These are phyloP conservation scores for Artemisia annua DNA, from an alignment of 129 eudicot species.

Conservation along the genomic window DNA sequence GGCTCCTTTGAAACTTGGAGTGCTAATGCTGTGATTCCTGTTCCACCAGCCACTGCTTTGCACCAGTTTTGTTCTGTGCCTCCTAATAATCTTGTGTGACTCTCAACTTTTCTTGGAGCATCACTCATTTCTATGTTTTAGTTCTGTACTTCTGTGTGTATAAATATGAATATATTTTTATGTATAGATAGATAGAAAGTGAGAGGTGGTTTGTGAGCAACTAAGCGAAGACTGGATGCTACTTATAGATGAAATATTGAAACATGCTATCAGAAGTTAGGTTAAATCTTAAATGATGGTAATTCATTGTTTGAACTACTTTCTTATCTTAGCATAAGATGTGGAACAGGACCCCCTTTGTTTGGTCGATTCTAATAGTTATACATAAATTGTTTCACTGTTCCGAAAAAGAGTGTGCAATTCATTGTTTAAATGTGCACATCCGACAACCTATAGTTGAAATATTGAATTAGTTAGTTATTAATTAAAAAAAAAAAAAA, in stretches of 20 bases:
- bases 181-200: not conserved
- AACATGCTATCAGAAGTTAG: conserved; percentile 20
- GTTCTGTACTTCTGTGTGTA: conserved; percentile 10
- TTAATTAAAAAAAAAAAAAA: too few species aligned
- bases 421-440: not conserved
- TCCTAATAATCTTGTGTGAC: conserved; percentile 6
- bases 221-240: conserved; percentile 2
- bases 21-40: conserved; percentile 48
- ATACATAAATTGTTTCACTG: not conserved
- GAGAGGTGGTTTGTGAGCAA: conserved; percentile 7
- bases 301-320: conserved; percentile 18
- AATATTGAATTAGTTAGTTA: too few species aligned
- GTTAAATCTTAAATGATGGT: conserved; percentile 34
- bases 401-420: not conserved
- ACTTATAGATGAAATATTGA: conserved; percentile 27
- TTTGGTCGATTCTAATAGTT: not conserved
- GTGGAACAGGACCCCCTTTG: conserved; percentile 14
- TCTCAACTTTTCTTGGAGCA: not conserved
- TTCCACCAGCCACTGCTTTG: conserved; percentile 37
- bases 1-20: conserved; percentile 48
- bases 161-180: not conserved
- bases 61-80: conserved; percentile 21
- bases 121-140: conserved; percentile 8
- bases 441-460: too few species aligned
- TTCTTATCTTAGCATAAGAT: conserved; percentile 9